Conservation (phyloP, 352 stramenopile species). For the Phytophthora pistaciae region DNA sequence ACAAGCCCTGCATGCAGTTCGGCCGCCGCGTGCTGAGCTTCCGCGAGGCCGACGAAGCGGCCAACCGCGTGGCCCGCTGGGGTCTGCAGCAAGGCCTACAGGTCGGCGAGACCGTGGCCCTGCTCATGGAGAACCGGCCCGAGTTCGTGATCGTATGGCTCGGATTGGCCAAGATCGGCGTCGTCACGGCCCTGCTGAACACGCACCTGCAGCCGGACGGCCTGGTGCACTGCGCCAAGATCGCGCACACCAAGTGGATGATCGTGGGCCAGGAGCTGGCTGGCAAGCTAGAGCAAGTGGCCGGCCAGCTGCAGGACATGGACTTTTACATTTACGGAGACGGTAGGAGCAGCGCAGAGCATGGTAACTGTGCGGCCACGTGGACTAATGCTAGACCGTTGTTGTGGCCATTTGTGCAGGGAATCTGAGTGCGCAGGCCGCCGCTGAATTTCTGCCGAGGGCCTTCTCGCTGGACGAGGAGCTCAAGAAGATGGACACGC, state of each 20-base stretch:
- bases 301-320: conserved; percentile 43
- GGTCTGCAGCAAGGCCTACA: conserved; percentile 57
- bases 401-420: conserved; percentile 23
- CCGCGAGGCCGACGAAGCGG: conserved; percentile 61
- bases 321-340: conserved; percentile 64
- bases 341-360: conserved; percentile 25
- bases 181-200: conserved; percentile 89
- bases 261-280: conserved; percentile 78
- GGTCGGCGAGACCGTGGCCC: conserved; percentile 71
- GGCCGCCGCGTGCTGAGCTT: conserved; percentile 64
- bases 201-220: conserved; percentile 71
- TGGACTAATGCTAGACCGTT: background rate
- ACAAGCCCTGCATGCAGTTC: conserved; percentile 73
- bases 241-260: conserved; percentile 68
- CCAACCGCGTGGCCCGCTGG: conserved; percentile 85
- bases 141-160: conserved; percentile 89
- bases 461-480: conserved; percentile 58
- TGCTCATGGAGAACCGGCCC: conserved; percentile 90
- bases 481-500: conserved; percentile 36
- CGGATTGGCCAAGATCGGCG: conserved; percentile 84
- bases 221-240: conserved; percentile 79
- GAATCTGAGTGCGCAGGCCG: conserved; percentile 18
- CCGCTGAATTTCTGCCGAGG: conserved; percentile 33
- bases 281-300: conserved; percentile 49
- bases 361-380: background rate